phyloP scores from a whole-genome alignment of 495 filamentous ascomycete genomes.

The Endocarpon pusillum region DNA sequence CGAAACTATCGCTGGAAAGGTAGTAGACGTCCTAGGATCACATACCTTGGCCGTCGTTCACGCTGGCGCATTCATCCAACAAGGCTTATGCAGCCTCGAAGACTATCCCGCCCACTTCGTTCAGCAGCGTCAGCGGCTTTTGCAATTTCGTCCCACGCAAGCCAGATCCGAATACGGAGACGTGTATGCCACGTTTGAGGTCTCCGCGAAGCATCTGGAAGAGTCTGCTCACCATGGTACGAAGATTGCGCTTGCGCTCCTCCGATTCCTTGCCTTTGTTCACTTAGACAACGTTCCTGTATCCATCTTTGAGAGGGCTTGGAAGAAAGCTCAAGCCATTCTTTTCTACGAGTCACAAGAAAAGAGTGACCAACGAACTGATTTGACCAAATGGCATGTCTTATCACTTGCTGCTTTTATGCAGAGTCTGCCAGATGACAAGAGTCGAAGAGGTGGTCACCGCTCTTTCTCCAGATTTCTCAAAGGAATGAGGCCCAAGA shows the following conservation, averaged over 20 bases:
- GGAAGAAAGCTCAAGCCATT: not conserved
- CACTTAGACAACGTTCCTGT: not conserved
- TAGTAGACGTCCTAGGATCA: slow-evolving; percentile 4
- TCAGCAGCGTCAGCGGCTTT: not conserved
- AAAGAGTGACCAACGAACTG: slow-evolving; percentile 4
- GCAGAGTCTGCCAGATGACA: too few species aligned
- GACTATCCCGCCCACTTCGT: slow-evolving; percentile 2
- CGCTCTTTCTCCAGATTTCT: too few species aligned
- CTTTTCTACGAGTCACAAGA: not conserved
- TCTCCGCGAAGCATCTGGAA: not conserved
- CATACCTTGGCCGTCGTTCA: slow-evolving; percentile 12
- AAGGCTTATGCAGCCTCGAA: slow-evolving; percentile 6
- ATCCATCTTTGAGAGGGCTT: not conserved
- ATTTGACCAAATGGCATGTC: slow-evolving; percentile 8
- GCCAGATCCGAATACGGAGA: slow-evolving; percentile 1
- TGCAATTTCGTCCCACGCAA: not conserved
- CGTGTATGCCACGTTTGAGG: not conserved
- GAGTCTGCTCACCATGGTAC: not conserved
- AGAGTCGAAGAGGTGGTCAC: too few species aligned
- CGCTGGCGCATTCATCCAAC: slow-evolving; percentile 9
- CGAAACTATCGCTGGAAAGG: slow-evolving; percentile 5
- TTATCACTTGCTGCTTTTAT: slow-evolving; percentile 12
- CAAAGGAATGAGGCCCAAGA: too few species aligned
- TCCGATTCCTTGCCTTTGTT: not conserved
- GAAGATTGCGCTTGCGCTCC: not conserved